phyloP scores from a whole-genome alignment of 441 rosid species.

The Raphanus hybrid region DNA sequence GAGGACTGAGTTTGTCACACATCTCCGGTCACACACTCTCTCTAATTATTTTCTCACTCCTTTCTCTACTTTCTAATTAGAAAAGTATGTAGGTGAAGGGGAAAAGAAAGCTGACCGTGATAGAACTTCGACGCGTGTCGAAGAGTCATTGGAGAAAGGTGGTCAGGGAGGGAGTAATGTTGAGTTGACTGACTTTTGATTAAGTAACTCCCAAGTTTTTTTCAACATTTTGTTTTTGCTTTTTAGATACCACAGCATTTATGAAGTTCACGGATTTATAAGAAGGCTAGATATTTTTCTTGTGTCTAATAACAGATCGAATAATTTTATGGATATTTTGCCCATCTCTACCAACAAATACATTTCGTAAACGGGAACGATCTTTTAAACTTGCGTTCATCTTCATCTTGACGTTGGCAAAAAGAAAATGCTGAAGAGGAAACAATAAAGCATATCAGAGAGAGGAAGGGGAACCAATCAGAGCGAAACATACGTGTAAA shows the following conservation, averaged over 20 bases:
- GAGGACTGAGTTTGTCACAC: constrained; percentile 31
- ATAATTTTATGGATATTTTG: no score
- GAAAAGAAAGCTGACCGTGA: constrained; percentile 29
- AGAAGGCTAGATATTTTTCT: no score
- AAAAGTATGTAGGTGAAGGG: constrained; percentile 20
- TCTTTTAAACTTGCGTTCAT: no score
- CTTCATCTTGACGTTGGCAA: constrained; percentile 3
- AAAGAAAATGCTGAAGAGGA: constrained; percentile 4
- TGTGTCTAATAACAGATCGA: no score
- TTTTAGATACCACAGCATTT: neutral
- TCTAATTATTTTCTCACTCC: constrained; percentile 24
- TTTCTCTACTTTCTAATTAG: constrained; percentile 11
- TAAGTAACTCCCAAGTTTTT: neutral
- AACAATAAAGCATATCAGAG: constrained; percentile 14
- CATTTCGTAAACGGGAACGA: no score
- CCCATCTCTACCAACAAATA: no score
- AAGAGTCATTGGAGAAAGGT: neutral
- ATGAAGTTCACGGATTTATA: no score
- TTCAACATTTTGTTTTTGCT: neutral
- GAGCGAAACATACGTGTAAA: constrained; percentile 14
- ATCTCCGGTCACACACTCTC: constrained; percentile 25
- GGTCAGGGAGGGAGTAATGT: constrained; percentile 23
- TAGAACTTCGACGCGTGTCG: constrained; percentile 37
- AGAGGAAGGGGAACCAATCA: no score
- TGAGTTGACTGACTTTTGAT: constrained; percentile 22